Base-by-base conservation (phyloP, 2,329 filamentous ascomycete species). In the Knoxdaviesia proteae region DNA sequence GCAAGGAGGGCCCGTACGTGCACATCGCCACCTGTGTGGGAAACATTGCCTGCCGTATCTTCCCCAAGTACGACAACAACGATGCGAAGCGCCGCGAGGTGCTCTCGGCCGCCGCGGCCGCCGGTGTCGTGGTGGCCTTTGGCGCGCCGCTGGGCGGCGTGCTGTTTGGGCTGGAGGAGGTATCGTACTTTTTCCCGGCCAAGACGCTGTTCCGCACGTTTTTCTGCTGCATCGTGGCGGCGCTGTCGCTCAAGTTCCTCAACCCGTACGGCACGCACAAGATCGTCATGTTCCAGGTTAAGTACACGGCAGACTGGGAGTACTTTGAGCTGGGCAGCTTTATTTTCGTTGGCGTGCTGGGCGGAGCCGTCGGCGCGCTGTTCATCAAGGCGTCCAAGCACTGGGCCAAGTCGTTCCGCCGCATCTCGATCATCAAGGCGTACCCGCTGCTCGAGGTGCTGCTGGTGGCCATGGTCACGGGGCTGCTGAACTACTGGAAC, bases 191-290 rank as follows among this genome's bases (percentile, higher is more conserved):
- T 59, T 96, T 96, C 57, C 88, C 90, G 0, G 84, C 88, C 5
- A 96, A 98, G 62, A 96, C 88, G 0, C 70, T 98, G 6, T 98
- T 98, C 63, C 70, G 90, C 42, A 96, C 90, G 0, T 98, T 98
- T 59, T 96, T 96, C 61, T 96, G 88, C 64, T 96, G 88, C 59
- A 96, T 96, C 51, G 79, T 81, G 33, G 87, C 90, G 1, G 86
- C 90, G 0, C 61, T 98, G 34, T 88, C 87, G 1, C 66, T 98
- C 50, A 94, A 94, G 54, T 94, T 94, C 50, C 65, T 96, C 35
- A 92, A 98, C 52, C 90, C 90, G 0, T 98, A 96, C 52, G 88
- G 88, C 32, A 96, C 87, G 0, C 77, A 82, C 55, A 96, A 98
- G 61, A 93, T 98, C 48, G 90, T 98, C 51, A 71, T 96, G 53